Percentiles rank a stretch among this genome's conserved stretches.
Evolutionary conservation across 176 grass and related monocot species (phyloP).

Genomic region (Canna indica): DNA sequence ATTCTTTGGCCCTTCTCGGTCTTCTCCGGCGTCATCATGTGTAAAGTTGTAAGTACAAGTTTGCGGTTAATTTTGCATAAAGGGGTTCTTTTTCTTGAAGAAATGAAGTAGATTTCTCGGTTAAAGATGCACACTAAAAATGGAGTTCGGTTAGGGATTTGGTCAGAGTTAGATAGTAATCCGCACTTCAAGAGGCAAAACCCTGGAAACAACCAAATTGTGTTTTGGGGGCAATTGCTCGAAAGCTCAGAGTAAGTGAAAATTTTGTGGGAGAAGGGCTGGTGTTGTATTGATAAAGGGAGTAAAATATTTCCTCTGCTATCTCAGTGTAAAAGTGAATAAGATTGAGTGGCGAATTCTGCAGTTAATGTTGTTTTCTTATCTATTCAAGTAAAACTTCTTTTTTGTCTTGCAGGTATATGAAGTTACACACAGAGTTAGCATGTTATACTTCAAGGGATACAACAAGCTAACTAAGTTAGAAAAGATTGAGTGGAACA

Average conservation of each 20-base stretch:
- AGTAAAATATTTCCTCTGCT: neutral
- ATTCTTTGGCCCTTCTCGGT: constrained; percentile 24
- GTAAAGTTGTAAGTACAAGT: constrained; percentile 28
- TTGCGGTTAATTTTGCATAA: neutral
- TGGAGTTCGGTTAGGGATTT: too few relatives aligned
- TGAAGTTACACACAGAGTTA: constrained; percentile 36
- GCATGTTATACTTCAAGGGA: constrained; percentile 40
- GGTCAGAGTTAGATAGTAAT: too few relatives aligned
- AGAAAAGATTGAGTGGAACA: constrained; percentile 67
- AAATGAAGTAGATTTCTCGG: neutral
- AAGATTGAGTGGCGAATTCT: too few relatives aligned
- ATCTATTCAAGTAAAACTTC: neutral
- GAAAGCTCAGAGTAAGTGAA: neutral
- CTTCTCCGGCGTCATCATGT: constrained; percentile 34
- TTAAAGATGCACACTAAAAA: too few relatives aligned
- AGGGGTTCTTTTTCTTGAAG: neutral
- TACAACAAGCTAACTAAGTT: constrained; percentile 46
- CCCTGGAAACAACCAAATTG: too few relatives aligned
- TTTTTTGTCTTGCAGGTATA: constrained; percentile 33
- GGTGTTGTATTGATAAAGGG: neutral
- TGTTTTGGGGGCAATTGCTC: too few relatives aligned
- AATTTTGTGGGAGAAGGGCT: neutral
- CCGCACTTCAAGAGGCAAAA: too few relatives aligned
- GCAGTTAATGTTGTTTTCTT: neutral
- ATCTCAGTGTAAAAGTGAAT: too few relatives aligned